Percentiles rank a stretch among this genome's conserved stretches.
These are phyloP conservation scores for Acorus calamus DNA, from an alignment of 106 monocot genomes.

Conservation along the genomic window DNA sequence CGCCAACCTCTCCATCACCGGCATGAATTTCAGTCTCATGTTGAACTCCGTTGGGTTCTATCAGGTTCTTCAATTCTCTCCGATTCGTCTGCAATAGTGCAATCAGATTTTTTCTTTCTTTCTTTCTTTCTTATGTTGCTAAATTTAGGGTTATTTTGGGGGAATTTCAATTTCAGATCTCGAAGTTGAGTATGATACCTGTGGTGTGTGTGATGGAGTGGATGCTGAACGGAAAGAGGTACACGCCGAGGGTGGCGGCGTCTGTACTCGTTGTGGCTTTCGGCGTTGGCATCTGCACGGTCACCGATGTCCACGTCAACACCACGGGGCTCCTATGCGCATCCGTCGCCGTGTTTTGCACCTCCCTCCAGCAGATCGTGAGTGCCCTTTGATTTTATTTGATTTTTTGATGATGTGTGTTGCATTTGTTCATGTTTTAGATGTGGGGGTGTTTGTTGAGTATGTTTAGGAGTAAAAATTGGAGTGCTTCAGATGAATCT, in stretches of 20 bases:
- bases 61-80: slow-evolving; percentile 37
- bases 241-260: slow-evolving; percentile 60
- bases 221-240: slow-evolving; percentile 75
- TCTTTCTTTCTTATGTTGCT: not conserved
- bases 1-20: slow-evolving; percentile 85
- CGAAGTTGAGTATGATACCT: slow-evolving; percentile 95
- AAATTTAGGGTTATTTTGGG: not conserved
- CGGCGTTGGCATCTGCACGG: slow-evolving; percentile 92
- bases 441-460: too few relatives aligned
- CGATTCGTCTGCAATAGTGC: not conserved
- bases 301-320: slow-evolving; percentile 89
- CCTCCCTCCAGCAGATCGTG: slow-evolving; percentile 95
- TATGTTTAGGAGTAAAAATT: too few relatives aligned
- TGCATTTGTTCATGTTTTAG: too few relatives aligned
- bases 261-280: slow-evolving; percentile 72
- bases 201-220: slow-evolving; percentile 94
- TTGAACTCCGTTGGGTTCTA: slow-evolving; percentile 94
- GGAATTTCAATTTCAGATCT: slow-evolving; percentile 52
- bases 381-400: slow-evolving; percentile 7
- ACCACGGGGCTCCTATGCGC: slow-evolving; percentile 85
- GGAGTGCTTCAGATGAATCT: too few relatives aligned
- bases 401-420: not conserved
- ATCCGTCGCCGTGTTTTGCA: slow-evolving; percentile 84
- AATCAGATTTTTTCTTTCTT: not conserved
- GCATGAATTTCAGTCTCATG: slow-evolving; percentile 97